Evolutionary conservation across 768 basidiomycete genomes (phyloP).

Genomic region (Tephrocybe sp.): DNA sequence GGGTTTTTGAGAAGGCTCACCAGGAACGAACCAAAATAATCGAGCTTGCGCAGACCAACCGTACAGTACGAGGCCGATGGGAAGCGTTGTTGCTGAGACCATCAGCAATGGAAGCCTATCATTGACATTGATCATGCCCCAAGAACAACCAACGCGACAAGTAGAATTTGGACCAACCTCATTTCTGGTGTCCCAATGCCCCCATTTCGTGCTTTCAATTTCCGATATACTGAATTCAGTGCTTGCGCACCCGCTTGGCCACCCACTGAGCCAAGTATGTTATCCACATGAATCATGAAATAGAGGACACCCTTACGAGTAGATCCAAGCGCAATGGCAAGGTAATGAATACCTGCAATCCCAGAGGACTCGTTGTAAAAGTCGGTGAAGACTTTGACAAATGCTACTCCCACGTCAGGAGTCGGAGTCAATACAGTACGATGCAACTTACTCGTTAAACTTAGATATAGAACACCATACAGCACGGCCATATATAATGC

Average conservation of each 20-base stretch:
- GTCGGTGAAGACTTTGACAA: constrained; percentile 48
- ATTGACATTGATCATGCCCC: not conserved
- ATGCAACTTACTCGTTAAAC: constrained; percentile 32
- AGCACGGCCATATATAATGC: constrained; percentile 57
- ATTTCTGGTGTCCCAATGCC: constrained; percentile 55
- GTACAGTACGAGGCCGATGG: constrained; percentile 58
- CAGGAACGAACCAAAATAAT: constrained; percentile 58
- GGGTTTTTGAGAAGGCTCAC: constrained; percentile 29
- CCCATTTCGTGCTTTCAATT: constrained; percentile 43
- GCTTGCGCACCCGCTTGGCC: constrained; percentile 40
- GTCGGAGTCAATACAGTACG: not conserved
- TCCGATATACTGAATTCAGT: constrained; percentile 46
- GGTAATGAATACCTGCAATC: constrained; percentile 58
- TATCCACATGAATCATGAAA: not conserved
- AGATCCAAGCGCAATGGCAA: constrained; percentile 56
- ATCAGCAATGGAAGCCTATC: constrained; percentile 37
- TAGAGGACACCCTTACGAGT: constrained; percentile 34
- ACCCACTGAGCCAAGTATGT: constrained; percentile 23
- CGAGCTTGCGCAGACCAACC: constrained; percentile 57
- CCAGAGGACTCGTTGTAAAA: constrained; percentile 49
- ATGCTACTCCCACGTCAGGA: constrained; percentile 33
- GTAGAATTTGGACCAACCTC: constrained; percentile 37
- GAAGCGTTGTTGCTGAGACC: constrained; percentile 50
- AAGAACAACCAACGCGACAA: not conserved
- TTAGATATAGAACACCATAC: constrained; percentile 48